Evolutionary conservation across 2,329 filamentous ascomycete genomes (phyloP), one percentile per base, ranked within the genome.

Genomic region (Ceratocystis colombiana): DNA sequence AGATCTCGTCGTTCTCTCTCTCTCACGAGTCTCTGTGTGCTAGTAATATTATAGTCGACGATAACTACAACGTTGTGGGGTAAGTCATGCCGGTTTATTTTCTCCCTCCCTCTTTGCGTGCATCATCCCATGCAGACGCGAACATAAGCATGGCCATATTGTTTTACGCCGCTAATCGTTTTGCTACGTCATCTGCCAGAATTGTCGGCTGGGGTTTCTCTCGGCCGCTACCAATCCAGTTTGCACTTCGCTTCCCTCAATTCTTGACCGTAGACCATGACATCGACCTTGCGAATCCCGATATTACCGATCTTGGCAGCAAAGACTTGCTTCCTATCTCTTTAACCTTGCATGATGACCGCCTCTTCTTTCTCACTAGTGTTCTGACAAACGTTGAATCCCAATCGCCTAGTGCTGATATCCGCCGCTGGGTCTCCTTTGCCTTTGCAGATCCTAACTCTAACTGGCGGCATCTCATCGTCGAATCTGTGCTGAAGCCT

Each of bases 321-420:
- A 37, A 25, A n/a, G 53, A 25, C 41, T 22, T 48, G 41, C 64
- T 61, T 17, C 6, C 37, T 8, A 48, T 62, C 20, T 45, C 65
- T 15, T 12, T 48, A 15, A 66, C 61, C 46, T 22, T 55, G 2
- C 61, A 33, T 25, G 45, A 55, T 57, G 62, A 67, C 46, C 62
- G 66, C 41, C 15, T 62, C 20, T 67, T 67, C 45, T 67, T 88
- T 17, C 82, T 96, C 72, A 91, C 88, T 66, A 96, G 92, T 2
- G 88, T 91, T 4, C 80, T 96, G 71, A 95, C 89, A 76, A 95
- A 96, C 76, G 95, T 96, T 72, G 93, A 96, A 69, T 63, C 57
- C 6, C 66, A 67, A 25, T 61, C 62, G 0, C 55, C 66, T 5
- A 33, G 44, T 10, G 33, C 62, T 5, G 66, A 63, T 28, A 67